These are phyloP conservation scores for Irpex lacteus DNA, from an alignment of 1,284 basidiomycete genomes.

Conservation along the genomic window DNA sequence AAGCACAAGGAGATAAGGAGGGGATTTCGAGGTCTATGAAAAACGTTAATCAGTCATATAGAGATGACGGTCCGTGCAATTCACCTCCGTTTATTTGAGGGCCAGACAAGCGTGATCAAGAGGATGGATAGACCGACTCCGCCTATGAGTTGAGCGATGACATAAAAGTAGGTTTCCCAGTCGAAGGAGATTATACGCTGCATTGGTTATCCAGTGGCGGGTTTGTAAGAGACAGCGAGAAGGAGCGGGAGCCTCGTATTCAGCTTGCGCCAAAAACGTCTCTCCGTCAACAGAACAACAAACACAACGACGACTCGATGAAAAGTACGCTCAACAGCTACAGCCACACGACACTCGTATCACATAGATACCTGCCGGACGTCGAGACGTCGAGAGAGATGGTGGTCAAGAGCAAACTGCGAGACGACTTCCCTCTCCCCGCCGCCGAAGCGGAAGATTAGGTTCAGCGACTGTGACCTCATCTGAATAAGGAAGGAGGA, in stretches of 20 bases:
- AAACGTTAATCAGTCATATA: not conserved
- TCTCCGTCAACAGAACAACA: not conserved
- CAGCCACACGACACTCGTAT: not conserved
- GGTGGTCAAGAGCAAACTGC: not conserved
- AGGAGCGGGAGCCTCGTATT: not conserved
- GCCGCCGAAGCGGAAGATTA: not conserved
- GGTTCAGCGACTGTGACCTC: too few species aligned
- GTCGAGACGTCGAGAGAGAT: not conserved
- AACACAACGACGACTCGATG: not conserved
- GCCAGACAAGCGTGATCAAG: constrained; percentile 17
- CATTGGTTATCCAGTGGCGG: not conserved
- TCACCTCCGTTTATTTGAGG: constrained; percentile 13
- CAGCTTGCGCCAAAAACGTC: not conserved
- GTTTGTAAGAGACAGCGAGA: not conserved
- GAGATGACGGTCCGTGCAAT: not conserved
- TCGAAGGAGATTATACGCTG: not conserved
- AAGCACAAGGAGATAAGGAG: constrained; percentile 19
- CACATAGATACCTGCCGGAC: not conserved
- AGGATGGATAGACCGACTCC: constrained; percentile 13
- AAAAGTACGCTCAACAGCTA: not conserved
- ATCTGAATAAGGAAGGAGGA: not conserved
- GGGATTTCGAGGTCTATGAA: constrained; percentile 18
- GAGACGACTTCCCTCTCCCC: not conserved
- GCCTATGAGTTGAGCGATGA: constrained; percentile 16
- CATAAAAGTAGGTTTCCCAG: constrained; percentile 17